Evolutionary conservation across 768 basidiomycete genomes (phyloP).

Genomic region (Tulasnella calospora): DNA sequence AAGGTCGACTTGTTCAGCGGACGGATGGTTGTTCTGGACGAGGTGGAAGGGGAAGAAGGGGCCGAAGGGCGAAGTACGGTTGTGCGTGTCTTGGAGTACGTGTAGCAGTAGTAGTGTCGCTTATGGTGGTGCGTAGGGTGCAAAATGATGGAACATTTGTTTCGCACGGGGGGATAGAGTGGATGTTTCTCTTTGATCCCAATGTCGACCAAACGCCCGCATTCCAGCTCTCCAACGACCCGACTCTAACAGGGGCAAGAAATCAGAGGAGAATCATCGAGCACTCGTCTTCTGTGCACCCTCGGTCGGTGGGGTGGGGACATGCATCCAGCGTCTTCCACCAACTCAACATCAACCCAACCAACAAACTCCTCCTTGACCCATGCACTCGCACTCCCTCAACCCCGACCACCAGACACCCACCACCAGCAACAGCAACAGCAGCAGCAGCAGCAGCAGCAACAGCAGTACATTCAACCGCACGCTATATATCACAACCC

Average conservation of each 20-base stretch:
- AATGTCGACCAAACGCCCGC: conserved; percentile 18
- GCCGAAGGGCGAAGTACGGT: neutral
- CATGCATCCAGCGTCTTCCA: conserved; percentile 5
- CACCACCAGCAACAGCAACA: conserved; percentile 2
- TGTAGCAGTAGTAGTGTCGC: neutral
- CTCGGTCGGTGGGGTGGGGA: neutral
- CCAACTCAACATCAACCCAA: neutral
- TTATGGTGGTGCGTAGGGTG: neutral
- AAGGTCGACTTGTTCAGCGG: neutral
- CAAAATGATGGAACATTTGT: conserved; percentile 3
- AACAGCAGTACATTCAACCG: conserved; percentile 15
- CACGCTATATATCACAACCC: conserved; percentile 12
- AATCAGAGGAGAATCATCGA: neutral
- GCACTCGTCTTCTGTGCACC: neutral
- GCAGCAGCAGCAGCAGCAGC: conserved; percentile 14
- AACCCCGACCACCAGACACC: conserved; percentile 12
- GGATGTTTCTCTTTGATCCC: conserved; percentile 9
- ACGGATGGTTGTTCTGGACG: conserved; percentile 4
- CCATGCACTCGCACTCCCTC: conserved; percentile 3
- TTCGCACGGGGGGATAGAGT: conserved; percentile 6
- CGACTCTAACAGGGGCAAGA: neutral
- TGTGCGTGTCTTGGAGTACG: conserved; percentile 11
- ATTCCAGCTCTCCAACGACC: neutral
- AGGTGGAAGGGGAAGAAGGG: neutral
- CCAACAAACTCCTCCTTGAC: conserved; percentile 13